A percentile compares a stretch with the other conserved stretches of the same genome.
Evolutionary conservation across 805 yeast species (phyloP).

Genomic region (Lachancea lanzarotensis): DNA sequence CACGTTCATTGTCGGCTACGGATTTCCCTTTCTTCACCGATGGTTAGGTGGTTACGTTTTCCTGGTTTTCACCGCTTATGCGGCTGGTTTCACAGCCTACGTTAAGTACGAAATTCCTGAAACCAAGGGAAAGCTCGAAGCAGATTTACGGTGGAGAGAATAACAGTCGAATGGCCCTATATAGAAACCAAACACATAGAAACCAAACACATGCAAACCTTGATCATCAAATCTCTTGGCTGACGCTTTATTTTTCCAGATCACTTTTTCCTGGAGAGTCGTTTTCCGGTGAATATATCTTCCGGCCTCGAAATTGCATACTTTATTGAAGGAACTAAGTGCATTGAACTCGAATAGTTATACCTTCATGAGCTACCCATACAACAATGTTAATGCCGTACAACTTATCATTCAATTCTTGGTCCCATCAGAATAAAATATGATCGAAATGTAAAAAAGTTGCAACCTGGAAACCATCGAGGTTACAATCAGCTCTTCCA

Average conservation of each 20-base stretch:
- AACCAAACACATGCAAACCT: background rate
- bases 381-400: background rate
- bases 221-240: background rate
- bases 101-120: constrained; percentile 56
- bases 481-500: no score
- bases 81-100: constrained; percentile 40
- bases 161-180: no score
- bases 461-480: background rate
- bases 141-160: constrained; percentile 19
- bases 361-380: background rate
- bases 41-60: constrained; percentile 74
- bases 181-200: no score
- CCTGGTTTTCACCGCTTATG: constrained; percentile 57
- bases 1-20: constrained; percentile 71
- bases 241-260: background rate
- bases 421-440: background rate
- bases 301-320: constrained; percentile 1
- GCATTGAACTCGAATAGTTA: background rate
- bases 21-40: constrained; percentile 68
- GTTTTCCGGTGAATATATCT: background rate
- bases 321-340: background rate
- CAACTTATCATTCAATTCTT: background rate
- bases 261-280: background rate
- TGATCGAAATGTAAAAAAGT: background rate
- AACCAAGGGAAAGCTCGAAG: constrained; percentile 36